A percentile compares a stretch with the other conserved stretches of the same genome.
Conservation (phyloP, 2,329 filamentous ascomycete genomes). For the Cryoendolithus antarcticus region DNA sequence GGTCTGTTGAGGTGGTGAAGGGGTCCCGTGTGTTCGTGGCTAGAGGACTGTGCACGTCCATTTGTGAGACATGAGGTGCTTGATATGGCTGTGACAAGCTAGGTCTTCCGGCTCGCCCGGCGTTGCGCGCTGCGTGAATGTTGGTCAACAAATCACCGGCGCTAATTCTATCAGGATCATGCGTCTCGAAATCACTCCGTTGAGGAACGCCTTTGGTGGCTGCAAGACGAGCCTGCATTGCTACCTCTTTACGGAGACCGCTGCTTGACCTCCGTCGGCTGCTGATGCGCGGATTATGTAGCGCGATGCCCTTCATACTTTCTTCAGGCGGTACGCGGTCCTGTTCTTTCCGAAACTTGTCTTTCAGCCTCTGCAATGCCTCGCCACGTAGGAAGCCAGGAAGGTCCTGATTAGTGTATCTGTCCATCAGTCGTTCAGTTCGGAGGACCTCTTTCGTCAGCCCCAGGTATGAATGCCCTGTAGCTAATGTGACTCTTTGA, state of each 20-base stretch:
- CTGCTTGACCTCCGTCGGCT: slow-evolving; percentile 59
- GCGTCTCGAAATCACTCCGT: slow-evolving; percentile 6
- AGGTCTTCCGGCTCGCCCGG: slow-evolving; percentile 35
- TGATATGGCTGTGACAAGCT: slow-evolving; percentile 39
- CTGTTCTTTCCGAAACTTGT: slow-evolving; percentile 70
- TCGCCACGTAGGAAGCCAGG: slow-evolving; percentile 81
- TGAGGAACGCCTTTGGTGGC: slow-evolving; percentile 12
- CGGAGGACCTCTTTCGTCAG: slow-evolving; percentile 82
- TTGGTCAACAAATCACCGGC: slow-evolving; percentile 65
- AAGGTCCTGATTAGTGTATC: slow-evolving; percentile 80
- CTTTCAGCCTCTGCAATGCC: slow-evolving; percentile 72
- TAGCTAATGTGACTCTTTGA: slow-evolving; percentile 86
- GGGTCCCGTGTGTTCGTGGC: slow-evolving; percentile 31
- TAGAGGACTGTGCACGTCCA: slow-evolving; percentile 26
- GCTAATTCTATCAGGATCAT: slow-evolving; percentile 24
- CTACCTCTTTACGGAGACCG: slow-evolving; percentile 65
- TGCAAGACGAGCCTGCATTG: slow-evolving; percentile 51
- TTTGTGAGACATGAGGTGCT: slow-evolving; percentile 21
- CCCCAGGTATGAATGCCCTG: slow-evolving; percentile 87
- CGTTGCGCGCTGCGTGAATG: slow-evolving; percentile 54
- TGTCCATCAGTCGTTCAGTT: slow-evolving; percentile 87
- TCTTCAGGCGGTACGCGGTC: slow-evolving; percentile 74
- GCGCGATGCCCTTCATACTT: slow-evolving; percentile 78
- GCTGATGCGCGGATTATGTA: slow-evolving; percentile 65
- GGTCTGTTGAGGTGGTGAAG: slow-evolving; percentile 22